phyloP scores from a whole-genome alignment of 73 alveolate species.

The Tetrahymena elliotti region DNA sequence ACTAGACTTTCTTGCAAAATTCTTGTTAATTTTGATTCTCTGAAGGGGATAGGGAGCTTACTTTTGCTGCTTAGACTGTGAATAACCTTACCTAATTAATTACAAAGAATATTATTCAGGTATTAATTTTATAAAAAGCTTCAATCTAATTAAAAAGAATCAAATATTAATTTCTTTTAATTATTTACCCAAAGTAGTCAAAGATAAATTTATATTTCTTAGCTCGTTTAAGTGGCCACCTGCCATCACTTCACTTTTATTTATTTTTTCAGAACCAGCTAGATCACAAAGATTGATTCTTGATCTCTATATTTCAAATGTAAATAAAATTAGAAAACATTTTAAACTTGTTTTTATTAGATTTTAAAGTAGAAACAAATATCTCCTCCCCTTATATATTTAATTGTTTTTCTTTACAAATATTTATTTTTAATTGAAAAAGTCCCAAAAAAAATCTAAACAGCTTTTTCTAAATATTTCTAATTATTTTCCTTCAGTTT shows the following conservation, averaged over 20 bases:
- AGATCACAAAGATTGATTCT: constrained; percentile 79
- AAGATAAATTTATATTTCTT: constrained; percentile 67
- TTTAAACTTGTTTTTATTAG: no score
- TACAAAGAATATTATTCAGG: neutral
- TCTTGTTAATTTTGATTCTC: constrained; percentile 89
- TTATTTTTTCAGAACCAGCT: constrained; percentile 89
- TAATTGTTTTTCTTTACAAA: no score
- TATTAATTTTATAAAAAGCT: neutral
- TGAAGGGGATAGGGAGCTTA: constrained; percentile 60
- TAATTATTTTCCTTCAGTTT: no score
- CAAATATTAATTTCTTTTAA: constrained; percentile 20
- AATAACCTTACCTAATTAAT: constrained; percentile 16
- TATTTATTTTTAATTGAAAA: no score
- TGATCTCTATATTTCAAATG: constrained; percentile 19
- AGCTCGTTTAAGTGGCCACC: constrained; percentile 68
- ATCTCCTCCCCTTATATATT: no score
- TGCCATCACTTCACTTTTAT: constrained; percentile 66
- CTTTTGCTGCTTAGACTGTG: constrained; percentile 33
- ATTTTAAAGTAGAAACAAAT: no score
- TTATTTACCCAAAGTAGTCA: constrained; percentile 76
- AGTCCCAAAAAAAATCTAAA: no score
- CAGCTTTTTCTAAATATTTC: no score
- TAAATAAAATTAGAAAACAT: neutral
- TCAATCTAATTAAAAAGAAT: neutral
- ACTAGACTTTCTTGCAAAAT: constrained; percentile 77